These are phyloP conservation scores for Aspergillus nomiae DNA, from an alignment of 2,329 filamentous ascomycete genomes.

Conservation along the genomic window DNA sequence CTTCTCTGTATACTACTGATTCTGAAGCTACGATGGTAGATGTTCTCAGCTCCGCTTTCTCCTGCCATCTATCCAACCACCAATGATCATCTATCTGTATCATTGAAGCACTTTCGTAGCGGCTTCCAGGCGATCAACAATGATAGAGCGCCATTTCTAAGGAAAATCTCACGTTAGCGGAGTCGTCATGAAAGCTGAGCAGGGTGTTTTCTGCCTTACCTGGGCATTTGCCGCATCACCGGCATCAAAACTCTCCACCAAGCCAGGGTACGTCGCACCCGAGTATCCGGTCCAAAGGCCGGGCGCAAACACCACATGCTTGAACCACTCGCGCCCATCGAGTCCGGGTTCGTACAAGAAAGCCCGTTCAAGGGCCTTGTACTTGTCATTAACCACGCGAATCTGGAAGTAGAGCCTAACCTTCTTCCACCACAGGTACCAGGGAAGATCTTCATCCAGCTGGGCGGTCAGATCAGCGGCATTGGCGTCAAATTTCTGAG, in stretches of 20 bases:
- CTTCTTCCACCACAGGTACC: slow-evolving; percentile 76
- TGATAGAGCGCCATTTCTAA: slow-evolving; percentile 46
- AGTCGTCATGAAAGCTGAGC: not conserved
- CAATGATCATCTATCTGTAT: not conserved
- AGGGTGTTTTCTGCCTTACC: slow-evolving; percentile 48
- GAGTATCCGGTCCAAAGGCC: slow-evolving; percentile 90
- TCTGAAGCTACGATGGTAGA: not conserved
- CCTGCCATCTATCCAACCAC: not conserved
- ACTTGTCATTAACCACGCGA: slow-evolving; percentile 71
- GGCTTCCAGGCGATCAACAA: slow-evolving; percentile 38
- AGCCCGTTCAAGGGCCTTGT: slow-evolving; percentile 79
- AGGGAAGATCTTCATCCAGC: slow-evolving; percentile 62
- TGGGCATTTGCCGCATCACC: slow-evolving; percentile 47
- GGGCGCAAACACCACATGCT: slow-evolving; percentile 91
- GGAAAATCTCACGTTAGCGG: not conserved
- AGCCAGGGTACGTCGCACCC: slow-evolving; percentile 67
- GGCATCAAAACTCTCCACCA: slow-evolving; percentile 64
- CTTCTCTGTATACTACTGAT: not conserved
- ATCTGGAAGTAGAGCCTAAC: slow-evolving; percentile 66
- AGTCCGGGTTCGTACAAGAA: slow-evolving; percentile 77
- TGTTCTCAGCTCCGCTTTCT: not conserved
- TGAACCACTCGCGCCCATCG: slow-evolving; percentile 84
- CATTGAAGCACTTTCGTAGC: slow-evolving; percentile 34
- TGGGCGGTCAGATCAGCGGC: slow-evolving; percentile 51
- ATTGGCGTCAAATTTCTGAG: slow-evolving; percentile 54